phyloP scores from a whole-genome alignment of 2,329 filamentous ascomycete genomes.

The Cercospora sojina region DNA sequence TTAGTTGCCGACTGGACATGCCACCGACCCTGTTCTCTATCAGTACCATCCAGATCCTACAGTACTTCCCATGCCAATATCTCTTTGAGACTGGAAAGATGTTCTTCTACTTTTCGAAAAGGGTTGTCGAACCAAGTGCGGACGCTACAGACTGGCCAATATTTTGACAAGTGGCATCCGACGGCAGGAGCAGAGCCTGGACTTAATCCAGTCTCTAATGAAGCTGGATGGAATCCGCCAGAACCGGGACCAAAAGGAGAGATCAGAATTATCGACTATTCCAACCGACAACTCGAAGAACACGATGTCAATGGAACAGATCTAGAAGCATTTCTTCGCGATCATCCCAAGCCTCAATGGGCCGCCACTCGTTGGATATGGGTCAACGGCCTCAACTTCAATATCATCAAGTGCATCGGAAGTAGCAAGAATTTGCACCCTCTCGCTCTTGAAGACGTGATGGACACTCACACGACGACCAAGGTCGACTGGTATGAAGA shows the following conservation, averaged over 20 bases:
- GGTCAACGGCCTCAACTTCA: constrained; percentile 87
- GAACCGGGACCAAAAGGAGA: constrained; percentile 53
- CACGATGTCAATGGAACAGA: constrained; percentile 67
- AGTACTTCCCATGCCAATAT: not conserved
- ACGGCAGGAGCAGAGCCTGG: constrained; percentile 30
- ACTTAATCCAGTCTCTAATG: constrained; percentile 24
- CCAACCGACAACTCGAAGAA: constrained; percentile 60
- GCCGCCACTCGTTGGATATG: constrained; percentile 87
- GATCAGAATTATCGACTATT: constrained; percentile 85
- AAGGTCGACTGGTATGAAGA: constrained; percentile 83
- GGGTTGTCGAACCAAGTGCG: not conserved
- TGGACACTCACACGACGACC: constrained; percentile 78
- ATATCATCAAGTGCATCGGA: constrained; percentile 78
- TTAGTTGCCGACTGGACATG: not conserved
- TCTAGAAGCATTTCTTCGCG: constrained; percentile 66
- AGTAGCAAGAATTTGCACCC: constrained; percentile 75
- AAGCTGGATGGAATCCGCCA: constrained; percentile 17
- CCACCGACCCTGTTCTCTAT: not conserved
- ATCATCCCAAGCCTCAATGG: constrained; percentile 64
- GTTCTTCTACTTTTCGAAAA: not conserved
- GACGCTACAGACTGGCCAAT: not conserved
- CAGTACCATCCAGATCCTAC: not conserved
- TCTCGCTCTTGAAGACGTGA: constrained; percentile 82
- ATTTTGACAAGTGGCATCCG: constrained; percentile 18
- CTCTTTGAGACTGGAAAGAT: no score